Conservation (phyloP, 2,329 filamentous ascomycete genomes). For the Cladosporium austrohemisphaericum region DNA sequence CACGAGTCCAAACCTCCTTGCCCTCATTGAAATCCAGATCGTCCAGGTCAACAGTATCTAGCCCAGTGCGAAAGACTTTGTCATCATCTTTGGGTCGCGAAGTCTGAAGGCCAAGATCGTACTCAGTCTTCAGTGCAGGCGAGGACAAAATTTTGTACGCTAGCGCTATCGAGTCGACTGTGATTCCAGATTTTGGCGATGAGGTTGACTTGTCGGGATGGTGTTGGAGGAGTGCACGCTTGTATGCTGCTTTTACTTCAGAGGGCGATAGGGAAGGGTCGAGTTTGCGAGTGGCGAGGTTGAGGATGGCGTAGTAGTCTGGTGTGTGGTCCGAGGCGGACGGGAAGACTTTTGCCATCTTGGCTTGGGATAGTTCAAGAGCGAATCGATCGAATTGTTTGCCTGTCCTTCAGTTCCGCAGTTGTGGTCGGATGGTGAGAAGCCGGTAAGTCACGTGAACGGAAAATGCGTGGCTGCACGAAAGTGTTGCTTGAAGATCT, state of each 20-base stretch:
- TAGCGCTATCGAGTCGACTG: constrained; percentile 57
- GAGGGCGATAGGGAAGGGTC: constrained; percentile 3
- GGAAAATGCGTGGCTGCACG: not conserved
- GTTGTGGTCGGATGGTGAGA: not conserved
- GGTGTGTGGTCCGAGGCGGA: not conserved
- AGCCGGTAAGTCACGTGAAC: not conserved
- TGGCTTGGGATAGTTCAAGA: too few species aligned
- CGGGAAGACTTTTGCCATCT: not conserved
- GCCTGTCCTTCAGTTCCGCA: not conserved
- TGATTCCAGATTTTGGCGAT: constrained; percentile 22
- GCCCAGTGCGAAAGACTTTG: constrained; percentile 38
- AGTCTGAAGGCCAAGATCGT: constrained; percentile 43
- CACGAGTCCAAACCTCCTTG: constrained; percentile 45
- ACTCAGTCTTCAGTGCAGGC: constrained; percentile 42
- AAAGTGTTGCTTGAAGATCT: not conserved
- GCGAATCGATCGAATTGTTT: too few species aligned
- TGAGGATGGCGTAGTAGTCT: constrained; percentile 28
- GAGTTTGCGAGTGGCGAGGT: constrained; percentile 21
- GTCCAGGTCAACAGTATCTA: constrained; percentile 57
- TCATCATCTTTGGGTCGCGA: not conserved
- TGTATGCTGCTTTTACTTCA: constrained; percentile 54
- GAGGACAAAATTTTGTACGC: constrained; percentile 55
- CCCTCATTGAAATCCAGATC: constrained; percentile 46
- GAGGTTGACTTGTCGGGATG: constrained; percentile 54
- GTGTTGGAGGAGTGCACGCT: constrained; percentile 52